Base-by-base conservation (phyloP, 768 basidiomycete species). In the Nidula microcarpa region DNA sequence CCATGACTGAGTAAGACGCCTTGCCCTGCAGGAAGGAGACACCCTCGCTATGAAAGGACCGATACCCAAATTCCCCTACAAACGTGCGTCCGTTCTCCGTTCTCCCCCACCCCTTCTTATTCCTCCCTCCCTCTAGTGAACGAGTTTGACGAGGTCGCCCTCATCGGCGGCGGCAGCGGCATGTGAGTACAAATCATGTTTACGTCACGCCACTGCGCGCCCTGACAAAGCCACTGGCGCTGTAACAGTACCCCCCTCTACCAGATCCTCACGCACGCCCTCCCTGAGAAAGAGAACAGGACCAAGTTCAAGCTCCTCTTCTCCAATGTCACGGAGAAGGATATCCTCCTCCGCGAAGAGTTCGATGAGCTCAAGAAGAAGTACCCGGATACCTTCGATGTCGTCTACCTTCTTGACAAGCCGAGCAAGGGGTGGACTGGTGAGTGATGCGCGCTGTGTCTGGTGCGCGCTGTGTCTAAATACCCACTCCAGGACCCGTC, bases 301-400 rank as follows among this genome's bases (percentile, higher is more conserved):
- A 98, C 97, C 55, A 94, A 94, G 62, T 97, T 92, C 77, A 96
- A 87, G 46, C 77, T 98, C 52, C 73, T 99, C 61, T 98, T 90
- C 71, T 86, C 91, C 37, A 98, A 98, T 68, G 80, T 94, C 37
- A 82, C 92, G 11, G 91, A 94, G 65, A 76, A 81, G 50, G 97
- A 99, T 65, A 97, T 99, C 57, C 84, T 95, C 50, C 81, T 96
- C 56, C 84, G 86, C 50, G 80, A 89, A 63, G 85, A 88, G 60
- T 77, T 93, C 57, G 90, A 93, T 55, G 70, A 68, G 6, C 74
- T 91, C 62, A 80, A 84, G 72, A 80, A 80, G 62, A 80, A 84
- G 58, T 74, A 86, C 69, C 86, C 89, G 8, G 68, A 83, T 48
- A 86, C 74, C 57, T 80, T 98, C 64, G 82, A 94, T 55, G 76